A percentile compares a stretch with the other conserved stretches of the same genome.
Evolutionary conservation across 306 rosid species (phyloP).

Genomic region (Lagenaria siceraria): DNA sequence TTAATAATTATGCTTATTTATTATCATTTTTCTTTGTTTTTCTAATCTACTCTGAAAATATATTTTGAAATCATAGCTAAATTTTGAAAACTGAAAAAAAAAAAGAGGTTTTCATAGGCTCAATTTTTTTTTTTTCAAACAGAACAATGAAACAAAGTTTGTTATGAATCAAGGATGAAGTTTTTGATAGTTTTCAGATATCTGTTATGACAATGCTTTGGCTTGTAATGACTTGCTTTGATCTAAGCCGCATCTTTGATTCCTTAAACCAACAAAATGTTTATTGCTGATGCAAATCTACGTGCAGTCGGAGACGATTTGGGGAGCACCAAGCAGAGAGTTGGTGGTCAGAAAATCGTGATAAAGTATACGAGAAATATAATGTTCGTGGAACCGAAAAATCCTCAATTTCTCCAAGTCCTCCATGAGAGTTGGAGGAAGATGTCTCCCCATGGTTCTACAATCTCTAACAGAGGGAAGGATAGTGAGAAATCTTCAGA

Average conservation of each 20-base stretch:
- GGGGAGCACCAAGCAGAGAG: constrained; percentile 94
- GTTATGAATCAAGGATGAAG: not conserved
- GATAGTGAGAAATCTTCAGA: not conserved
- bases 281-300: constrained; percentile 4
- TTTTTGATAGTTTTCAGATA: not conserved
- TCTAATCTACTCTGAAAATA: not conserved
- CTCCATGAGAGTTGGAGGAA: constrained; percentile 33
- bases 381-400: constrained; percentile 63
- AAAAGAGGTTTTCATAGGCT: not conserved
- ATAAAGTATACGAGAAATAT: constrained; percentile 74
- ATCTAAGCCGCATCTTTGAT: not conserved
- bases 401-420: constrained; percentile 40
- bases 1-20: not conserved
- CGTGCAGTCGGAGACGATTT: constrained; percentile 89
- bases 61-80: not conserved
- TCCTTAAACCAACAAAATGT: not conserved
- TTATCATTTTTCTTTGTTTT: not conserved
- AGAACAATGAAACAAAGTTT: not conserved
- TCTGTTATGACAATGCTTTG: not conserved
- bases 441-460: constrained; percentile 35
- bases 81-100: not conserved
- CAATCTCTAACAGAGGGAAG: constrained; percentile 16
- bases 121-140: not conserved
- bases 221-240: not conserved
- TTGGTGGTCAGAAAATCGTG: constrained; percentile 98